Conservation (phyloP, 345 rosid species). For the Melaleuca quinquenervia region DNA sequence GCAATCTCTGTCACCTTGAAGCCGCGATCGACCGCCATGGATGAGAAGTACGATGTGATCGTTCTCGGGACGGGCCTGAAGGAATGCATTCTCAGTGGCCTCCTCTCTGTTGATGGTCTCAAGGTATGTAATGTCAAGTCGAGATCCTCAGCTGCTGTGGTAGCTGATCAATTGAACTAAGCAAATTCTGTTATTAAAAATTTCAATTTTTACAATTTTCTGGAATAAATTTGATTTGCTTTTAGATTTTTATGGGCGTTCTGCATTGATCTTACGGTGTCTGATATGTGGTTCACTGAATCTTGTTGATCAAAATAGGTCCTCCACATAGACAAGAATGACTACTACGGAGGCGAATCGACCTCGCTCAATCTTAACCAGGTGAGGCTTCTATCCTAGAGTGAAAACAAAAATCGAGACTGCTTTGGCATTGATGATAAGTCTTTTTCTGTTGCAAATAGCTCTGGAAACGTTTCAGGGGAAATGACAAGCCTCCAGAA, state of each 20-base stretch:
- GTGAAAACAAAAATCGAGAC: background rate
- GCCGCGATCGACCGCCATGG: constrained; percentile 22
- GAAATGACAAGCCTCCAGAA: constrained; percentile 53
- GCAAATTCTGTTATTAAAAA: background rate
- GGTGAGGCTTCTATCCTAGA: constrained; percentile 13
- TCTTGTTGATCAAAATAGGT: constrained; percentile 29
- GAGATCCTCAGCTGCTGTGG: background rate
- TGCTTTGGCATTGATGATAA: background rate
- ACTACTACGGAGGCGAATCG: constrained; percentile 79
- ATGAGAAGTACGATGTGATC: constrained; percentile 91
- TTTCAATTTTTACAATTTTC: background rate
- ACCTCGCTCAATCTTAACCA: constrained; percentile 69
- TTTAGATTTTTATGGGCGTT: background rate
- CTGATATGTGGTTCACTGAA: background rate
- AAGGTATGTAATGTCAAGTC: constrained; percentile 26
- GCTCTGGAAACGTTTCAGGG: constrained; percentile 86
- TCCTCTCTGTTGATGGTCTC: constrained; percentile 90
- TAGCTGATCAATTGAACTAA: background rate
- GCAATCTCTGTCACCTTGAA: background rate
- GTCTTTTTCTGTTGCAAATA: constrained; percentile 5
- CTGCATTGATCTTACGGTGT: background rate
- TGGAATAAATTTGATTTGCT: background rate
- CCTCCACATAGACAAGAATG: constrained; percentile 71
- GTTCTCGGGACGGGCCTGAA: constrained; percentile 96
- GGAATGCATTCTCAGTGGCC: constrained; percentile 94